Base-by-base conservation (phyloP, 768 basidiomycete species). In the Lentinula sp. region DNA sequence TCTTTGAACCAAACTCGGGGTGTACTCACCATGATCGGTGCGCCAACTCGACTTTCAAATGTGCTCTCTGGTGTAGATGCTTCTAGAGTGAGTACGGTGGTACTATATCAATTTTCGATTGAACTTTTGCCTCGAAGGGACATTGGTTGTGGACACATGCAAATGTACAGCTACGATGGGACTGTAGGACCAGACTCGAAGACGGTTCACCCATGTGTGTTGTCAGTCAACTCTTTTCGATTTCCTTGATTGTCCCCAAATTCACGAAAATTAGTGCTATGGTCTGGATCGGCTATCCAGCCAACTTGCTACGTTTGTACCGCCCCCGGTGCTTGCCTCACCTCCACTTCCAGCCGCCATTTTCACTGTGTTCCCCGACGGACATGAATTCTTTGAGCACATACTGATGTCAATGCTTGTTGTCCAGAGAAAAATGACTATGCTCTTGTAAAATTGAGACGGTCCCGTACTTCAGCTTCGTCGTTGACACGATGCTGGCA, bases 151-250 rank as follows among this genome's bases (percentile, higher is more conserved):
- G 80, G 80, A 66, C 67, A 21, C 70, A 75, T 49, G 68, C 65
- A 16, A 66, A 70, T 13, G 69, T 75, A n/a, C 63, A 70, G 6
- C 59, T 82, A 3, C 76, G 74, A 31, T 82, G 80, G 80, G 79
- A 82, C 61, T 80, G 79, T 64, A 74, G 76, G 0, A 70, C 70
- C 2, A 73, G 69, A 0, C 70, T 80, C 2, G 77, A 79, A 35
- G 79, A 82, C 57, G 80, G 80, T 16, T 79, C 76, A 0, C 76
- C 77, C 0, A 73, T 79, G 74, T 80, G 78, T 66, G 75, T 82
- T 57, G 78, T 78, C 53, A 51, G 78, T 73, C 59, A 57, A 40
- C 28, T 28, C 28, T 59, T 57, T 42, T 11, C 42, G 34, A 31
- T 55, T 56, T 21, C 5, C 10, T 1, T 18, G 3, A 13, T 48